Percentiles rank a stretch among this genome's conserved stretches.
Evolutionary conservation across 805 yeast genomes (phyloP).

Genomic region (Metschnikowia vanudenii): DNA sequence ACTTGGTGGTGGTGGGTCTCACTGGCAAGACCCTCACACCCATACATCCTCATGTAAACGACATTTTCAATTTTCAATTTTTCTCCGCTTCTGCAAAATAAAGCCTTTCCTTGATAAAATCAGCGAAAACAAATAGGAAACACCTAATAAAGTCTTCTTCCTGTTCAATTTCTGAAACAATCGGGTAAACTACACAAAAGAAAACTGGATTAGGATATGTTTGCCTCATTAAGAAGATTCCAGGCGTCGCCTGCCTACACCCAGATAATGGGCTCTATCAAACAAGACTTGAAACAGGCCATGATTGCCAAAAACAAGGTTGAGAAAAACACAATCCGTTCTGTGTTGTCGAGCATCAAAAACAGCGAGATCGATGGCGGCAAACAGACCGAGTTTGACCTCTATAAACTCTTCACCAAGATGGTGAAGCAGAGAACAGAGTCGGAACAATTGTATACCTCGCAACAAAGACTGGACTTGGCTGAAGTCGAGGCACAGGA

Average conservation of each 20-base stretch:
- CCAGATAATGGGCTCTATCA: constrained; percentile 21
- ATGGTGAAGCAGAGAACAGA: constrained; percentile 50
- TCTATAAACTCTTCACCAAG: constrained; percentile 27
- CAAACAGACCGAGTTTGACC: constrained; percentile 23
- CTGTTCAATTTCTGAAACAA: no score
- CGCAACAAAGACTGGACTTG: constrained; percentile 50
- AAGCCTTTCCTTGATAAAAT: neutral
- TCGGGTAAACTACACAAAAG: no score
- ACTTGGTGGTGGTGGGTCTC: no score
- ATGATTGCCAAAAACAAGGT: constrained; percentile 24
- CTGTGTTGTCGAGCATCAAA: constrained; percentile 42
- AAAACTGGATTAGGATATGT: no score
- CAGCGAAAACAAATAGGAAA: neutral
- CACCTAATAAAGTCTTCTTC: no score
- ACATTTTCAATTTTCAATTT: neutral
- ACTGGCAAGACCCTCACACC: neutral
- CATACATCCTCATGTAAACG: constrained; percentile 1
- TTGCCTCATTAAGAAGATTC: constrained; percentile 25
- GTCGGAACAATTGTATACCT: constrained; percentile 46
- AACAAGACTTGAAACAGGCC: constrained; percentile 25
- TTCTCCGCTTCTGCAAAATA: neutral
- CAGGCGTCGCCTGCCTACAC: constrained; percentile 36
- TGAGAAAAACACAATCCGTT: constrained; percentile 44
- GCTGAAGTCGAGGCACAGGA: constrained; percentile 53
- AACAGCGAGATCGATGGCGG: constrained; percentile 34